Base-by-base conservation (phyloP, 306 rosid species). In the Pterocarpus santalinus region DNA sequence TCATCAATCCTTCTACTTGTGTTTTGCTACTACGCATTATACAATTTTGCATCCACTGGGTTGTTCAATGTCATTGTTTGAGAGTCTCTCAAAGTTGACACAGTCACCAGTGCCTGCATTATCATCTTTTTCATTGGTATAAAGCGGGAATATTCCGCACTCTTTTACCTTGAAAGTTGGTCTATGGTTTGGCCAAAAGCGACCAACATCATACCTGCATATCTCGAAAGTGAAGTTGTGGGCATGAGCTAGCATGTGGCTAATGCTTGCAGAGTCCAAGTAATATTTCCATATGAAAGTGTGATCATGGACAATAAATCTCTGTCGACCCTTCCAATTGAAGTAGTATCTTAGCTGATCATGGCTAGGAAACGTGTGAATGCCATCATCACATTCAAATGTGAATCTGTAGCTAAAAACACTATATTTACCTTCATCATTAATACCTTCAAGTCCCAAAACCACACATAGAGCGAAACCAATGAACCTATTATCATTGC, bases 231-330 rank as follows among this genome's bases (percentile, higher is more conserved):
- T 75, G 36, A 75, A 62, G 71, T 15, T 62, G 17, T 46, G 71
- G 17, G 80, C 80, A 47, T 4, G 63, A 64, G 61, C 34, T 5
- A 64, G 63, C 62, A 16, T 12, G 36, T 46, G 17, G 63, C n/a
- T 10, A 9, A 46, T 46, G 65, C 65, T 61, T 22, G 62, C 4
- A 35, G 38, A 17, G 15, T 62, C 46, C 55, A 71, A 61, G 30
- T 71, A 3, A 60, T 49, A 28, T 38, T 71, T 80, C 83, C 78
- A 80, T 1, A 80, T 2, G 28, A 80, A 71, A 5, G 83, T 80
- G 66, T 80, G 78, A 51, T 80, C 58, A 2, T 62, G 56, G 33
- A 41, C 65, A 51, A 68, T 1, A 44, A 68, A 57, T 44, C 60
- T 67, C 12, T 43, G 28, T 56, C 2, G 33, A 33, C 49, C 69